Evolutionary conservation across 2,329 filamentous ascomycete species (phyloP).

Genomic region (Raffaelea ambrosiae): DNA sequence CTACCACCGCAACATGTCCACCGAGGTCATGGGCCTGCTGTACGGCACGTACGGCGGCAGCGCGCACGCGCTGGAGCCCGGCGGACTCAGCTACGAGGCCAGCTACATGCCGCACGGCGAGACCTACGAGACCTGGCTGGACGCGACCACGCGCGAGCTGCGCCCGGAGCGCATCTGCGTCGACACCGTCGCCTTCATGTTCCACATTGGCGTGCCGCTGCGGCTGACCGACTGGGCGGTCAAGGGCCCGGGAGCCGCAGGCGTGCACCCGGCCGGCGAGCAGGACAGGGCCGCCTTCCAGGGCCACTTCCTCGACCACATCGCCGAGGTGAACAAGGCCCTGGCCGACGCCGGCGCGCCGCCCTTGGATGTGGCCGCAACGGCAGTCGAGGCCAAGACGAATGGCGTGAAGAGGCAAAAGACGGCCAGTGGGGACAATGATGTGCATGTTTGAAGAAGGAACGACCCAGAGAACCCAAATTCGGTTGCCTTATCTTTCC

Average conservation of each 20-base stretch:
- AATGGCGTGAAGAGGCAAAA: neutral
- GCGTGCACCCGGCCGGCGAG: neutral
- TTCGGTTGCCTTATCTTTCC: too few relatives aligned
- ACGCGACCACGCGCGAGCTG: conserved; percentile 14
- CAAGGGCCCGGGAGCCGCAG: neutral
- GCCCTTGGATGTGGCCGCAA: neutral
- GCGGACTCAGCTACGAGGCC: conserved; percentile 23
- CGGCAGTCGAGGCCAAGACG: neutral
- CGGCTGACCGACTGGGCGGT: conserved; percentile 4
- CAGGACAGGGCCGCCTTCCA: conserved; percentile 2
- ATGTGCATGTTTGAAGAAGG: too few relatives aligned
- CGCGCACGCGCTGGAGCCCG: conserved; percentile 17
- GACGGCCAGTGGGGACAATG: neutral
- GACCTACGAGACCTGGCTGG: conserved; percentile 21
- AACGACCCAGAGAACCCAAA: too few relatives aligned
- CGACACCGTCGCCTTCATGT: conserved; percentile 9
- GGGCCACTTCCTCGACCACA: conserved; percentile 4
- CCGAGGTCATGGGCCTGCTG: conserved; percentile 48
- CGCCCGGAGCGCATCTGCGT: conserved; percentile 6
- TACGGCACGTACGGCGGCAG: conserved; percentile 24
- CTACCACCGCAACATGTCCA: conserved; percentile 54
- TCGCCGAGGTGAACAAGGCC: conserved; percentile 5
- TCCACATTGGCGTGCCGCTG: conserved; percentile 10
- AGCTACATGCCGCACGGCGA: conserved; percentile 28
- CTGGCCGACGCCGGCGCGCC: conserved; percentile 20